Conservation (phyloP, 495 filamentous ascomycete species). For the Glonium stellatum region DNA sequence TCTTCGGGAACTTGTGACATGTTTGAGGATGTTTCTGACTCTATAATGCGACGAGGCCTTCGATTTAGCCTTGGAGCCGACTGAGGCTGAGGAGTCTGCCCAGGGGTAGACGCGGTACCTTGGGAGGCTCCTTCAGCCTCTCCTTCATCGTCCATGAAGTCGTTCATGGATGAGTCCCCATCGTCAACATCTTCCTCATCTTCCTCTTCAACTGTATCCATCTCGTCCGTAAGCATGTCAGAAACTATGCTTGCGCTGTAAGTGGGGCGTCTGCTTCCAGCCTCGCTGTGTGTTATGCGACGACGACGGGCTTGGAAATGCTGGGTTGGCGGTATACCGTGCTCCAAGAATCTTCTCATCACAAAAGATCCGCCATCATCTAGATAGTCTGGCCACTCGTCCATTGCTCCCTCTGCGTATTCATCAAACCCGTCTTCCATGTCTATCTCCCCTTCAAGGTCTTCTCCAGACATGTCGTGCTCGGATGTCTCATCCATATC, state of each 20-base stretch:
- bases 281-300: slow-evolving; percentile 28
- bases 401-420: slow-evolving; percentile 27
- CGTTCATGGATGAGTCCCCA: slow-evolving; percentile 33
- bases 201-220: slow-evolving; percentile 32
- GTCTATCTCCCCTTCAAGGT: slow-evolving; percentile 33
- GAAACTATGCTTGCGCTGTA: slow-evolving; percentile 29
- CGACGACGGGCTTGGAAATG: slow-evolving; percentile 2
- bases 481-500: slow-evolving; percentile 33
- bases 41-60: slow-evolving; percentile 23
- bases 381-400: slow-evolving; percentile 18
- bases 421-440: slow-evolving; percentile 28
- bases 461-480: slow-evolving; percentile 27
- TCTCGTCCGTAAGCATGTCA: slow-evolving; percentile 27
- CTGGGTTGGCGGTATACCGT: slow-evolving; percentile 13
- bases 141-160: slow-evolving; percentile 29
- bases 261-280: slow-evolving; percentile 27
- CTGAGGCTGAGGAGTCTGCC: slow-evolving; percentile 14
- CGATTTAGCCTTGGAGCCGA: background rate
- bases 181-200: slow-evolving; percentile 33
- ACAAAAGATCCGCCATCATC: slow-evolving; percentile 15
- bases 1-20: slow-evolving; percentile 13
- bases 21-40: slow-evolving; percentile 24
- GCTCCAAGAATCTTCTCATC: slow-evolving; percentile 24
- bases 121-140: slow-evolving; percentile 2
- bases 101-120: slow-evolving; percentile 16